Conservation (phyloP, 352 stramenopile species). For the Globisporangium polare region DNA sequence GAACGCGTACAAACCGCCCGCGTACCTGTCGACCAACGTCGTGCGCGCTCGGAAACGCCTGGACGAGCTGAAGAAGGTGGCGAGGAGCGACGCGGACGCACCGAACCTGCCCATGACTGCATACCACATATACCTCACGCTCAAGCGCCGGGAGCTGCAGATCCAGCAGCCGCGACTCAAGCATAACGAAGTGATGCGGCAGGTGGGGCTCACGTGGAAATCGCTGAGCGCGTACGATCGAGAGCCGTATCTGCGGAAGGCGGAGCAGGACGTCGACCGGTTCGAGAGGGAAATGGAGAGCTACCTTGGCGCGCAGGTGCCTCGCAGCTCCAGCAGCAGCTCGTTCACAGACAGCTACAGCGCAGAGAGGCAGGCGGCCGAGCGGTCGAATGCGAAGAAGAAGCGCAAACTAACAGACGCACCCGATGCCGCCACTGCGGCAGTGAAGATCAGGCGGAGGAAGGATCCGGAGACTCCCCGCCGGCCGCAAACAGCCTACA, state of each 20-base stretch:
- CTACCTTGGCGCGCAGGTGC: constrained; percentile 14
- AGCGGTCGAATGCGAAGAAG: constrained; percentile 12
- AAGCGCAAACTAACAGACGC: constrained; percentile 8
- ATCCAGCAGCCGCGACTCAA: constrained; percentile 22
- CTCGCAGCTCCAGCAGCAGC: constrained; percentile 4
- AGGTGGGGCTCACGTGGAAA: constrained; percentile 44
- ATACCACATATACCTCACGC: constrained; percentile 35
- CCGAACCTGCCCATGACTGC: constrained; percentile 39
- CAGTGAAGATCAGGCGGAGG: constrained; percentile 13
- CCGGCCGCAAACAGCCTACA: constrained; percentile 47
- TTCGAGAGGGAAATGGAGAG: constrained; percentile 51
- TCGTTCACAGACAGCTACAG: constrained; percentile 3
- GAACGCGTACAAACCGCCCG: constrained; percentile 40
- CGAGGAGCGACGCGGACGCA: constrained; percentile 25
- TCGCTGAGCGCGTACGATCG: constrained; percentile 27
- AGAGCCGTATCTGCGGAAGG: constrained; percentile 29
- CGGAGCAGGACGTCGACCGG: constrained; percentile 37
- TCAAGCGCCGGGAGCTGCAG: constrained; percentile 35
- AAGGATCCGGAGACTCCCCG: constrained; percentile 26
- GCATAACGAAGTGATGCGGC: constrained; percentile 44
- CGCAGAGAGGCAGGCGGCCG: not conserved
- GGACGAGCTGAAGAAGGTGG: constrained; percentile 33
- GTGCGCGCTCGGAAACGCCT: constrained; percentile 24
- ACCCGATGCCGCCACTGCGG: not conserved
- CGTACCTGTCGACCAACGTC: constrained; percentile 25